Percentiles rank a stretch among this genome's conserved stretches.
Conservation (phyloP, 2,329 filamentous ascomycete genomes). For the Xylariomycetidae sp. region DNA sequence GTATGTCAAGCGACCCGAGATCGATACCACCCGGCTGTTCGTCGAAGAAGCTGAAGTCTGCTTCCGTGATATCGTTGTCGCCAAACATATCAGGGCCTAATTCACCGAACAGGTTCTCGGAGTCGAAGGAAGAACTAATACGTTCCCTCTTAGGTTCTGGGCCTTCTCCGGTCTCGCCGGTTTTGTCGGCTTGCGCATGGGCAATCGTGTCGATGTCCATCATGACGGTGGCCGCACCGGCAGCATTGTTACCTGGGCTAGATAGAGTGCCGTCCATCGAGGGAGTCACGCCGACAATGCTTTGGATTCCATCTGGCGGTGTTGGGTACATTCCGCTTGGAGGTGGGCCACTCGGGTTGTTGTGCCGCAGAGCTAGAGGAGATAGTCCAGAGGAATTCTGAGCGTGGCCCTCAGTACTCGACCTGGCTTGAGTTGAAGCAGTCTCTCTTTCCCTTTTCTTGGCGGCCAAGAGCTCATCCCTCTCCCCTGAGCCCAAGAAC, state of each 20-base stretch:
- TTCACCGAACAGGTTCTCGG: slow-evolving; percentile 61
- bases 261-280: slow-evolving; percentile 50
- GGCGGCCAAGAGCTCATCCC: slow-evolving; percentile 41
- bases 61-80: slow-evolving; percentile 72
- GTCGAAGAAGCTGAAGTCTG: slow-evolving; percentile 80
- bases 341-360: slow-evolving; percentile 36
- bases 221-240: slow-evolving; percentile 20
- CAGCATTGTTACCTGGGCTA: slow-evolving; percentile 45
- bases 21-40: slow-evolving; percentile 44
- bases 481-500: slow-evolving; percentile 37
- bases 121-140: slow-evolving; percentile 36
- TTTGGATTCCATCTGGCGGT: slow-evolving; percentile 60
- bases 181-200: slow-evolving; percentile 25
- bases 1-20: slow-evolving; percentile 29
- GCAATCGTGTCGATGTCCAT: slow-evolving; percentile 32
- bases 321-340: slow-evolving; percentile 63
- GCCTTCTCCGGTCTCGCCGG: slow-evolving; percentile 34
- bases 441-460: slow-evolving; percentile 46
- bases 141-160: slow-evolving; percentile 41
- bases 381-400: slow-evolving; percentile 44
- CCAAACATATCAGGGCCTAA: slow-evolving; percentile 65
- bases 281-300: slow-evolving; percentile 45
- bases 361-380: slow-evolving; percentile 43
- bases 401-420: slow-evolving; percentile 34
- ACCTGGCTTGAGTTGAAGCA: slow-evolving; percentile 34